A percentile compares a stretch with the other conserved stretches of the same genome.
Evolutionary conservation across 805 yeast genomes (phyloP).

Genomic region (Ogataea polymorpha): DNA sequence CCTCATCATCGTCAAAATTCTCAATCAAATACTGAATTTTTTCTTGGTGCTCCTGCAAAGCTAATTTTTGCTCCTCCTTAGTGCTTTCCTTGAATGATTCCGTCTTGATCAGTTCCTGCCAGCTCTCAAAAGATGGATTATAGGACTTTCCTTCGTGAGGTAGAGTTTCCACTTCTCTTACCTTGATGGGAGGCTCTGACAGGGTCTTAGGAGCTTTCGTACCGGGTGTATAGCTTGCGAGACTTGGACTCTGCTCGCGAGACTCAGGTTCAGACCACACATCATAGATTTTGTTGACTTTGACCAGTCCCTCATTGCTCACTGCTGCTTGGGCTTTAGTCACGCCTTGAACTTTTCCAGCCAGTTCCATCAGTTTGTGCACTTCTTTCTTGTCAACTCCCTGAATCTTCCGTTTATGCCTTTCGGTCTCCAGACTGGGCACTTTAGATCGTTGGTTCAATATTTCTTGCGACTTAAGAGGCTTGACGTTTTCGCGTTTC

Average conservation of each 20-base stretch:
- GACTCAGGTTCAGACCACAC: slow-evolving; percentile 53
- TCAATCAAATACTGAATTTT: slow-evolving; percentile 65
- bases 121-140: slow-evolving; percentile 81
- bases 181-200: slow-evolving; percentile 47
- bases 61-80: slow-evolving; percentile 60
- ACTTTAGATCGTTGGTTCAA: slow-evolving; percentile 75
- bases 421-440: slow-evolving; percentile 49
- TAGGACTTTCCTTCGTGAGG: slow-evolving; percentile 91
- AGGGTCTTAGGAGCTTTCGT: slow-evolving; percentile 54
- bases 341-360: slow-evolving; percentile 67
- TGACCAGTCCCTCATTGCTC: slow-evolving; percentile 62
- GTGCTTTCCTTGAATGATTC: slow-evolving; percentile 67
- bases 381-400: slow-evolving; percentile 66
- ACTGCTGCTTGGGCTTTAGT: slow-evolving; percentile 48
- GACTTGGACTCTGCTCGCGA: slow-evolving; percentile 40
- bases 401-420: slow-evolving; percentile 44
- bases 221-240: slow-evolving; percentile 48
- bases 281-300: slow-evolving; percentile 49
- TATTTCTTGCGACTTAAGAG: slow-evolving; percentile 51
- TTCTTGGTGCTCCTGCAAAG: slow-evolving; percentile 58
- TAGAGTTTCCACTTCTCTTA: slow-evolving; percentile 46
- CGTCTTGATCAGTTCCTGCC: slow-evolving; percentile 67
- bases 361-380: slow-evolving; percentile 63
- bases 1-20: slow-evolving; percentile 58
- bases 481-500: slow-evolving; percentile 36